Base-by-base conservation (phyloP, 345 rosid genomes). In the Corchorus capsularis region DNA sequence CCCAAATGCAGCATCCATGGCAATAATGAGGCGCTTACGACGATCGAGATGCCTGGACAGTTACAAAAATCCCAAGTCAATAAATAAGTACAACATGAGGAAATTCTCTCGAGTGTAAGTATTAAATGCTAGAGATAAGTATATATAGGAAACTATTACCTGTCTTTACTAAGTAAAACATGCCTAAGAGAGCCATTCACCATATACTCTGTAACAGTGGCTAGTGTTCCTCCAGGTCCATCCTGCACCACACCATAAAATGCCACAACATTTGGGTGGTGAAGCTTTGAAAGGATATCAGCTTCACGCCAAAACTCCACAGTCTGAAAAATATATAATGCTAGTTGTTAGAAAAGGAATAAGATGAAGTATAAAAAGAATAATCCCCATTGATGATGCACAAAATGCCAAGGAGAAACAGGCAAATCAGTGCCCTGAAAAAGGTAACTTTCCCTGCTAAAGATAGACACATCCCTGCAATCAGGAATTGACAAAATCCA, bases 1-100 rank as follows among this genome's bases (percentile, higher is more conserved):
- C 71, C 99, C 99, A 83, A 96, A 93, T 39, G 98, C 99, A 61
- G 98, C 99, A 85, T 96, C 99, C 98, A 96, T 91, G 70, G 98
- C 99, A 78, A 96, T 92, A 76, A 93, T 88, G 75, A 93, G 96
- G 80, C 94, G 86, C 91, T 93, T 93, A 60, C 94, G 91, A 35
- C 87, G 95, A 86, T 96, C 99, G 61, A 96, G 92, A 73, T 87
- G 88, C 88, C 99, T 96, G 84, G 15, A 52, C 49, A 63, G 78
- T 75, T 63, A 76, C 50, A 55, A 62, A 45, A 49, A 8, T 59
- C 49, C 10, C 4, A 68, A 65, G 14, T 54, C 54, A 81, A 19
- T 45, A 53, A 47, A 79, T 27, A 19, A 49, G 65, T 5, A 55
- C 1, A 65, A 47, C 15, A 68, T 6, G 39, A 45, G 68, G 62